These are phyloP conservation scores for Fusarium subtropicale DNA, from an alignment of 2,329 filamentous ascomycete genomes.

Conservation along the genomic window DNA sequence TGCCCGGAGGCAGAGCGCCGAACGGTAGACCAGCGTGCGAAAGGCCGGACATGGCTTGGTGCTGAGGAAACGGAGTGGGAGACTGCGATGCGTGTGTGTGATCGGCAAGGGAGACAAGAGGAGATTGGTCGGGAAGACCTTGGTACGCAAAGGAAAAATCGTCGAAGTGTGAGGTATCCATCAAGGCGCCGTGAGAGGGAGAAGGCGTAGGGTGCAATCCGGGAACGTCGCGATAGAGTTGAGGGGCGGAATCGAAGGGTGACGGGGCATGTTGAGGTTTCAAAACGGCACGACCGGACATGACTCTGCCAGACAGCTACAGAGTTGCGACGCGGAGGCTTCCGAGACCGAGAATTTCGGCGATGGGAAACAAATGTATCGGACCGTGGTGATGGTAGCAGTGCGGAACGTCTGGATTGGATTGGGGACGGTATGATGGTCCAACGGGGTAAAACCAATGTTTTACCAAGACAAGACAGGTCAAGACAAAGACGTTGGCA, in stretches of 20 bases:
- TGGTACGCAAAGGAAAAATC: constrained; percentile 65
- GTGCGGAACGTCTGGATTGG: constrained; percentile 6
- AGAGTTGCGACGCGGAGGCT: constrained; percentile 31
- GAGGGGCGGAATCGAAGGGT: constrained; percentile 43
- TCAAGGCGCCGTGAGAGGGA: constrained; percentile 48
- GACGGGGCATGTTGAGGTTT: constrained; percentile 50
- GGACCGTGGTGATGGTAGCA: constrained; percentile 5
- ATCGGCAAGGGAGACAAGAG: constrained; percentile 55
- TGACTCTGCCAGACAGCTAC: constrained; percentile 41
- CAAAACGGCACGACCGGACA: constrained; percentile 48
- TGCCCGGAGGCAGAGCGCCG: constrained; percentile 37
- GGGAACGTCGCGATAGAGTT: constrained; percentile 43
- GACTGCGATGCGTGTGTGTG: constrained; percentile 49
- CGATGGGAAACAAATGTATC: constrained; percentile 25
- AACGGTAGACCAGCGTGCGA: constrained; percentile 44
- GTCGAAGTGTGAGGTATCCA: constrained; percentile 62
- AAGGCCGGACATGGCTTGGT: constrained; percentile 41
- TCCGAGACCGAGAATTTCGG: constrained; percentile 31
- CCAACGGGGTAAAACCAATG: constrained; percentile 14
- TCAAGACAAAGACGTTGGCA: constrained; percentile 16
- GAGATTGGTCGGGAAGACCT: constrained; percentile 56
- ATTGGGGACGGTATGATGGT: constrained; percentile 7
- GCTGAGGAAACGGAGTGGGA: constrained; percentile 53
- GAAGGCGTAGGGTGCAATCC: constrained; percentile 40
- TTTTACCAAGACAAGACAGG: constrained; percentile 25